Conservation (phyloP, 1,139 yeast genomes). For the Torulaspora globosa region DNA sequence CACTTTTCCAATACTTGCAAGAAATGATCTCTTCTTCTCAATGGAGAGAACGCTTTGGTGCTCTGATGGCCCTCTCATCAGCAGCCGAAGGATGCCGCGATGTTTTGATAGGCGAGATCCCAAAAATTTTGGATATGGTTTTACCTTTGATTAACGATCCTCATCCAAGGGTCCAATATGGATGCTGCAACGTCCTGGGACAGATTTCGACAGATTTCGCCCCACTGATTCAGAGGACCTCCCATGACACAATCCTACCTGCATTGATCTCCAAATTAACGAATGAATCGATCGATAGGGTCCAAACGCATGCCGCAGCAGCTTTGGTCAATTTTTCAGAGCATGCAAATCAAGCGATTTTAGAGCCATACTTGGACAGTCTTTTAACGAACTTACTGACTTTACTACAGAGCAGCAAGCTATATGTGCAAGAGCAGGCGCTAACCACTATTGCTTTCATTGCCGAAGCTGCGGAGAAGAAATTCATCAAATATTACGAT, state of each 20-base stretch:
- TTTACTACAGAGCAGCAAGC: slow-evolving; percentile 75
- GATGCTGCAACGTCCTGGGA: slow-evolving; percentile 94
- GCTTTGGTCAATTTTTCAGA: slow-evolving; percentile 94
- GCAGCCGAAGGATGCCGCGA: slow-evolving; percentile 98
- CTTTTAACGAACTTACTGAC: slow-evolving; percentile 69
- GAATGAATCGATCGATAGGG: slow-evolving; percentile 71
- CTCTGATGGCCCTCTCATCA: slow-evolving; percentile 91
- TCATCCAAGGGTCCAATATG: slow-evolving; percentile 94
- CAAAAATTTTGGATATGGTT: slow-evolving; percentile 75
- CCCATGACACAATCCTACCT: slow-evolving; percentile 77
- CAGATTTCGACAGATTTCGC: slow-evolving; percentile 98
- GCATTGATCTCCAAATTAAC: slow-evolving; percentile 80
- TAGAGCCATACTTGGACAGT: slow-evolving; percentile 87
- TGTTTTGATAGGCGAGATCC: slow-evolving; percentile 76
- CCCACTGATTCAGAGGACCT: slow-evolving; percentile 74
- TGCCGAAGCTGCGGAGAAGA: slow-evolving; percentile 95
- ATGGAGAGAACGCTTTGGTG: slow-evolving; percentile 97
- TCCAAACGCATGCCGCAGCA: slow-evolving; percentile 98
- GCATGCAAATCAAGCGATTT: slow-evolving; percentile 77
- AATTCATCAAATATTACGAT: slow-evolving; percentile 86
- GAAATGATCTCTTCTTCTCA: slow-evolving; percentile 67
- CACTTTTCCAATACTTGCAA: slow-evolving; percentile 82
- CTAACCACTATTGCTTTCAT: slow-evolving; percentile 94
- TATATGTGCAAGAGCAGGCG: slow-evolving; percentile 96
- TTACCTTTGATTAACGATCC: slow-evolving; percentile 76